A percentile compares a stretch with the other conserved stretches of the same genome.
These are phyloP conservation scores for Emiliania huxleyi DNA, from an alignment of 78 protist genomes.

Conservation along the genomic window DNA sequence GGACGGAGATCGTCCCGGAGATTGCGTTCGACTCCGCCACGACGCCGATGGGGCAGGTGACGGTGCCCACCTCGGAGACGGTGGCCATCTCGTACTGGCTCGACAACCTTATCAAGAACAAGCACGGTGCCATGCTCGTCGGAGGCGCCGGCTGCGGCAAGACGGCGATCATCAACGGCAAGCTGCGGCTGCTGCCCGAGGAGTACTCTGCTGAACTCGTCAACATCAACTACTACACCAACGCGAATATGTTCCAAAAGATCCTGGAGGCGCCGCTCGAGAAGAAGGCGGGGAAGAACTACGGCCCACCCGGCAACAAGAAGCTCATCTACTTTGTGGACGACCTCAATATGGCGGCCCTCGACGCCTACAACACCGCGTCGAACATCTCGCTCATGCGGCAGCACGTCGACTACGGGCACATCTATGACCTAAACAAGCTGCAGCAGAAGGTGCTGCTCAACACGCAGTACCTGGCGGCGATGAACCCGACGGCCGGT, in stretches of 20 bases:
- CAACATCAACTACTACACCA: constrained; percentile 70
- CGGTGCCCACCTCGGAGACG: constrained; percentile 55
- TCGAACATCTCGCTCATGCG: constrained; percentile 58
- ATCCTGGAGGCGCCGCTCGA: constrained; percentile 61
- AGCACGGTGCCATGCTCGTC: constrained; percentile 50
- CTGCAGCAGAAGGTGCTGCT: constrained; percentile 34
- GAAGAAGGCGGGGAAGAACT: constrained; percentile 54
- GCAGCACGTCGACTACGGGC: constrained; percentile 57
- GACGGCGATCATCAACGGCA: constrained; percentile 51
- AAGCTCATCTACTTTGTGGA: constrained; percentile 70
- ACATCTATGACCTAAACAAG: constrained; percentile 55
- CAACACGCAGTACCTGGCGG: constrained; percentile 49
- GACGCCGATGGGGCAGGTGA: constrained; percentile 16
- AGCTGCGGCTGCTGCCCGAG: constrained; percentile 44
- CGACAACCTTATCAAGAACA: constrained; percentile 31
- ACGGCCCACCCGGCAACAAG: constrained; percentile 66
- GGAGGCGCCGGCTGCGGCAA: constrained; percentile 74
- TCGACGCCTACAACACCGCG: constrained; percentile 68
- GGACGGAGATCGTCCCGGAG: constrained; percentile 53
- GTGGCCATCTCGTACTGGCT: constrained; percentile 29
- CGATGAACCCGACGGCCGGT: constrained; percentile 75
- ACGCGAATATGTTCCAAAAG: constrained; percentile 6
- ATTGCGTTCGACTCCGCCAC: constrained; percentile 38
- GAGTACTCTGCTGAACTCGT: constrained; percentile 5
- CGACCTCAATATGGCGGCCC: constrained; percentile 69